A percentile compares a stretch with the other conserved stretches of the same genome.
Conservation (phyloP, 352 stramenopile species). For the Phytophthora hybrid region DNA sequence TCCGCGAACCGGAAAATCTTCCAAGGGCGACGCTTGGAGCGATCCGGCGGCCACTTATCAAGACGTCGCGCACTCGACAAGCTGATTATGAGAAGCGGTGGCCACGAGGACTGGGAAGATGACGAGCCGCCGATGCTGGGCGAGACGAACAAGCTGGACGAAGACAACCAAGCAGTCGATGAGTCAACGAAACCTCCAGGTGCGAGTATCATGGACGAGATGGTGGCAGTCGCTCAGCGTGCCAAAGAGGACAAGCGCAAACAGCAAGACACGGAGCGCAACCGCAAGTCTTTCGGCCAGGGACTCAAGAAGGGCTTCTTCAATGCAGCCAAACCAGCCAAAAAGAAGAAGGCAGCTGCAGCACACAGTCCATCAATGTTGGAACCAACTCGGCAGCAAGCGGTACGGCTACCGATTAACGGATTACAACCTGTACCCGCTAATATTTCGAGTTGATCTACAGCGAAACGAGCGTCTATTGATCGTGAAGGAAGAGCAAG, state of each 20-base stretch:
- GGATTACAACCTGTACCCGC: too few species aligned
- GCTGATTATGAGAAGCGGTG: slow-evolving; percentile 20
- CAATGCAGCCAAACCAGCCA: slow-evolving; percentile 28
- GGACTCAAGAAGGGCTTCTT: slow-evolving; percentile 86
- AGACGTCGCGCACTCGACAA: slow-evolving; percentile 8
- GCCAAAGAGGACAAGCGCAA: slow-evolving; percentile 63
- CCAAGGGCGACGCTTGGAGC: slow-evolving; percentile 21
- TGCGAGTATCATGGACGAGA: slow-evolving; percentile 80
- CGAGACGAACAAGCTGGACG: slow-evolving; percentile 18
- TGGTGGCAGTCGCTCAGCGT: slow-evolving; percentile 59
- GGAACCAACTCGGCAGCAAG: slow-evolving; percentile 20
- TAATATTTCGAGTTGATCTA: too few species aligned
- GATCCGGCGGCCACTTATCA: slow-evolving; percentile 15
- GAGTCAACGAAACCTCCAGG: slow-evolving; percentile 19
- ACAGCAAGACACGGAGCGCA: slow-evolving; percentile 55
- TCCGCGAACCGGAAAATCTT: too few species aligned
- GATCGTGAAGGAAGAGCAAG: slow-evolving; percentile 40
- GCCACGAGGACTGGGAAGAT: slow-evolving; percentile 33
- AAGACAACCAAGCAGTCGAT: slow-evolving; percentile 47
- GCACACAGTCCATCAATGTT: slow-evolving; percentile 8
- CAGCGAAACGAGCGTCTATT: slow-evolving; percentile 53
- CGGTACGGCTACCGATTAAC: slow-evolving; percentile 4
- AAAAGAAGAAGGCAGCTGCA: slow-evolving; percentile 12
- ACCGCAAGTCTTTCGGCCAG: slow-evolving; percentile 58
- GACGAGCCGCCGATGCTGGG: slow-evolving; percentile 65